These are phyloP conservation scores for Fraxinus sp. DNA, from an alignment of 305 asterid species.

Conservation along the genomic window DNA sequence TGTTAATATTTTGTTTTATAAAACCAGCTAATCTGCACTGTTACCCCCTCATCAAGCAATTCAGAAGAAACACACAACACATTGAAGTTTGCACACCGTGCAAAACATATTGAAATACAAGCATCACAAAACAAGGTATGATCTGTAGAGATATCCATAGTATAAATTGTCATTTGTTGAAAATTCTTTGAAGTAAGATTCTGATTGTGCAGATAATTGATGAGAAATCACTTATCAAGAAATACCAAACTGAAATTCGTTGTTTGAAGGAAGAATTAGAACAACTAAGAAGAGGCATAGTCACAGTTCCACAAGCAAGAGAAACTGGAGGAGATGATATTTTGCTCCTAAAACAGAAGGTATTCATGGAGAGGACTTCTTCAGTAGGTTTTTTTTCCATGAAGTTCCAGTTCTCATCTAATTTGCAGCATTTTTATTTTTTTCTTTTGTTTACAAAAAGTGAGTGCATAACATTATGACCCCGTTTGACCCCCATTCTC, in stretches of 20 bases:
- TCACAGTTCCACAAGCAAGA: slow-evolving; percentile 59
- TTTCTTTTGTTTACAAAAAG: not conserved
- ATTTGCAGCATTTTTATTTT: not conserved
- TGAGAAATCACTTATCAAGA: slow-evolving; percentile 94
- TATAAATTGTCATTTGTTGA: slow-evolving; percentile 10
- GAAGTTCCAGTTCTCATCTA: slow-evolving; percentile 9
- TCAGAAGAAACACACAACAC: slow-evolving; percentile 99
- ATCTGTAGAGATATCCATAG: slow-evolving; percentile 16
- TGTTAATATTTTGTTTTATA: slow-evolving; percentile 28
- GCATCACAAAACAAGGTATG: slow-evolving; percentile 91
- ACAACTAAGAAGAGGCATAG: slow-evolving; percentile 87
- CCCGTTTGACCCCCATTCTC: too few relatives aligned
- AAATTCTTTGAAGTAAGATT: slow-evolving; percentile 24
- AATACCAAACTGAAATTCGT: slow-evolving; percentile 93
- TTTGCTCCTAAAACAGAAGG: slow-evolving; percentile 93
- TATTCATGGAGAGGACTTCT: slow-evolving; percentile 20
- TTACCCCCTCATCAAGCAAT: slow-evolving; percentile 96
- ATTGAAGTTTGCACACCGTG: slow-evolving; percentile 96
- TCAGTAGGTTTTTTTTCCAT: not conserved
- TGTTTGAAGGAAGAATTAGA: slow-evolving; percentile 91
- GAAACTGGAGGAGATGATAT: slow-evolving; percentile 68
- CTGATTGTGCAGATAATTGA: slow-evolving; percentile 79
- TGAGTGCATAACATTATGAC: not conserved
- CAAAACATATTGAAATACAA: slow-evolving; percentile 97
- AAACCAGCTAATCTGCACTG: slow-evolving; percentile 84